phyloP scores from a whole-genome alignment of 2,329 filamentous ascomycete genomes.

The Xylaria sp. region DNA sequence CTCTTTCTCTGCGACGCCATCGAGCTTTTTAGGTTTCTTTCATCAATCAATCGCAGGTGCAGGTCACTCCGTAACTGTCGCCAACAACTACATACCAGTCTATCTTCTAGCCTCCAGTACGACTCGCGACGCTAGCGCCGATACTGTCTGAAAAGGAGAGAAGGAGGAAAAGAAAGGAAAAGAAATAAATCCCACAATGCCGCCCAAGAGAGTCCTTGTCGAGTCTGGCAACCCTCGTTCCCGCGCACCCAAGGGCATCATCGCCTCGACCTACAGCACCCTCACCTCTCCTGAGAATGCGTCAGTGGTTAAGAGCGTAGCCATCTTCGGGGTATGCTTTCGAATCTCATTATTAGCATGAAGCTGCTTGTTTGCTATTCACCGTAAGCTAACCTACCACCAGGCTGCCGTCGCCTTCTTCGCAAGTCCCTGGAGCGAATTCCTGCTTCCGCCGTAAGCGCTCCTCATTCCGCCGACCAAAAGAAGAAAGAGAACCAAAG shows the following conservation, averaged over 20 bases:
- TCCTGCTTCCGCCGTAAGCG: constrained; percentile 72
- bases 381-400: constrained; percentile 8
- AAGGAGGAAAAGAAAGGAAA: neutral
- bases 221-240: constrained; percentile 58
- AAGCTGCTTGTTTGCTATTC: neutral
- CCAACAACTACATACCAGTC: neutral
- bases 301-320: constrained; percentile 73
- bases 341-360: neutral
- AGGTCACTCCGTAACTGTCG: neutral
- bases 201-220: constrained; percentile 69
- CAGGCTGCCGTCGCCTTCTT: constrained; percentile 75
- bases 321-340: constrained; percentile 74
- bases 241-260: constrained; percentile 62
- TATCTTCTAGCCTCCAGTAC: neutral
- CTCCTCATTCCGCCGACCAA: neutral
- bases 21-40: constrained; percentile 1
- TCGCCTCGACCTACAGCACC: constrained; percentile 69
- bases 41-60: neutral
- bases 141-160: neutral
- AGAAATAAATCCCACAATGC: constrained; percentile 58
- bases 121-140: neutral
- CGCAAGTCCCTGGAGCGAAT: constrained; percentile 74
- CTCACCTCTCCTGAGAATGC: constrained; percentile 75
- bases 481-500: neutral
- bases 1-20: constrained; percentile 7